Conservation (phyloP, 225 moss, liverwort and hornwort species). For the Sphagnum contortum region DNA sequence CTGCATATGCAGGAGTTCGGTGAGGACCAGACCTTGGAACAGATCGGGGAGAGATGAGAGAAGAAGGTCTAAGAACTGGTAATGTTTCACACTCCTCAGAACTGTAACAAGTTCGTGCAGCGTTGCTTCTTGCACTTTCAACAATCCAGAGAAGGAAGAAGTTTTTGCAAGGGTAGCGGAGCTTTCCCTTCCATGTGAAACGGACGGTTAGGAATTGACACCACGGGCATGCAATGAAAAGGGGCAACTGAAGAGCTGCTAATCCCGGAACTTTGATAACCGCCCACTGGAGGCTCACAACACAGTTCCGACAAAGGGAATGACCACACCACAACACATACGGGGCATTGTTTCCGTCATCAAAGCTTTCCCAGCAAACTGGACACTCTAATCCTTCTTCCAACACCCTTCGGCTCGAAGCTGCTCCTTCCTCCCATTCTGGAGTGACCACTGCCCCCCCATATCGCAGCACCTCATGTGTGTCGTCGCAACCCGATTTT, state of each 20-base stretch:
- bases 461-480: no score
- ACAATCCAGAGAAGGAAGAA: slow-evolving; percentile 88
- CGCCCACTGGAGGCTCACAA: slow-evolving; percentile 69
- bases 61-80: slow-evolving; percentile 14
- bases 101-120: slow-evolving; percentile 1
- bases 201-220: slow-evolving; percentile 84
- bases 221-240: slow-evolving; percentile 89
- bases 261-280: slow-evolving; percentile 58
- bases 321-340: slow-evolving; percentile 96
- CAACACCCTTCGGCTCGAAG: slow-evolving; percentile 30
- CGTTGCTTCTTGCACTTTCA: slow-evolving; percentile 51
- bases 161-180: slow-evolving; percentile 82
- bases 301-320: slow-evolving; percentile 75
- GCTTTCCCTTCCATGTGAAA: slow-evolving; percentile 77
- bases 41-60: slow-evolving; percentile 10
- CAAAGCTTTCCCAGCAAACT: slow-evolving; percentile 92
- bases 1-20: neutral
- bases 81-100: slow-evolving; percentile 20
- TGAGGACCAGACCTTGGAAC: no score
- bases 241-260: slow-evolving; percentile 71
- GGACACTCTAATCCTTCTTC: slow-evolving; percentile 90
- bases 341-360: slow-evolving; percentile 65
- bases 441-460: slow-evolving; percentile 5
- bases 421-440: slow-evolving; percentile 5
- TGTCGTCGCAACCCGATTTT: neutral